Evolutionary conservation across 2,329 filamentous ascomycete genomes (phyloP), one percentile per base, ranked within the genome.

Genomic region (Cladophialophora carrionii): DNA sequence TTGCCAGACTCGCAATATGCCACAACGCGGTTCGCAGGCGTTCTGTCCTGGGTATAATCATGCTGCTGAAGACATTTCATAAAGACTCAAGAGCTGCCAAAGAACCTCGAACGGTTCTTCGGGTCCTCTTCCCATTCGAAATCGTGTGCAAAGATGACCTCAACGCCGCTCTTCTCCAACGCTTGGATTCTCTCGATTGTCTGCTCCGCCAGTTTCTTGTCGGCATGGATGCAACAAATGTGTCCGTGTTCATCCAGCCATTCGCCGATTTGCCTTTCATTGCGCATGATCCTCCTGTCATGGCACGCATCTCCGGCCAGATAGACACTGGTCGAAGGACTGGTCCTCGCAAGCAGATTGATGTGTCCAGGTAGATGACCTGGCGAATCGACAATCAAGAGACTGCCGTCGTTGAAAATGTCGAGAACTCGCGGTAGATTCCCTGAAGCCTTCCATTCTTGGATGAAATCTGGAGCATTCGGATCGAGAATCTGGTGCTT

Each of bases 261-360:
- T 54, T 70, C 67, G 3, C 69, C 72, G 17, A 76, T 76, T 3
- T 70, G 64, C 17, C 63, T 70, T 65, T 76, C 73, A 2, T 72
- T 70, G 2, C 65, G 67, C 63, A 77, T 65, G 14, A 77, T 69
- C 6, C 74, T 64, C 32, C 67, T 60, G 53, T 76, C 72, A 68
- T 77, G 75, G 51, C 73, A 76, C 8, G 73, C 71, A 63, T 77
- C 74, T 20, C 74, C 75, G 4, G 71, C 74, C 12, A 77, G 69
- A 58, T 75, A 74, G 5, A 75, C 62, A 29, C 65, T 73, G 29
- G 59, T 62, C 12, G 57, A 31, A 1, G 56, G 34, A 3, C 56
- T 56, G 58, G 63, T 70, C 49, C 62, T 64, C n/a, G 64, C 62
- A 8, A 76, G 68, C 1, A 76, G 59, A 56, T 76, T 77, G 51